A percentile compares a stretch with the other conserved stretches of the same genome.
phyloP scores from a whole-genome alignment of 2,329 filamentous ascomycete genomes.

The Trichoderma sp. region DNA sequence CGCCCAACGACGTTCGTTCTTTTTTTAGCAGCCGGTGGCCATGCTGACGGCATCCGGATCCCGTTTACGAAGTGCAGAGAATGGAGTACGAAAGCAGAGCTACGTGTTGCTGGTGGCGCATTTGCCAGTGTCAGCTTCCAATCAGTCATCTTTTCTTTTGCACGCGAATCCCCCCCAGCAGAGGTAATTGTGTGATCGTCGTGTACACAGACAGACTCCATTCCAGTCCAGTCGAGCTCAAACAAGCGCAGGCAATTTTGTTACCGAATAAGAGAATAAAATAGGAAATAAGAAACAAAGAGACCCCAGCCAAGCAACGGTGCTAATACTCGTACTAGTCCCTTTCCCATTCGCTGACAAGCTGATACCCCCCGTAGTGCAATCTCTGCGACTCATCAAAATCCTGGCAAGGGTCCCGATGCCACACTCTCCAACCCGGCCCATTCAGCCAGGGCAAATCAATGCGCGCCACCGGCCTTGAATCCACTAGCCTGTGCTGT shows the following conservation, averaged over 20 bases:
- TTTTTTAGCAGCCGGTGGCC: conserved; percentile 6
- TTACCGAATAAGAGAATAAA: background rate
- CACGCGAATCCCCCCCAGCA: background rate
- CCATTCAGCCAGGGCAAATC: conserved; percentile 14
- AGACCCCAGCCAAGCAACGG: background rate
- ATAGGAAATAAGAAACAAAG: background rate
- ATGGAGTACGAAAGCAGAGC: background rate
- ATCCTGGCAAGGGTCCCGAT: conserved; percentile 10
- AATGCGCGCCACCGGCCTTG: conserved; percentile 9
- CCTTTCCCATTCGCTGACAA: background rate
- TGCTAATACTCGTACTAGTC: background rate
- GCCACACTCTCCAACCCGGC: background rate
- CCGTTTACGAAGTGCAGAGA: background rate
- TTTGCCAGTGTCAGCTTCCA: conserved; percentile 1
- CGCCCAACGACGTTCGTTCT: conserved; percentile 1
- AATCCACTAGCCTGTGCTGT: conserved; percentile 7
- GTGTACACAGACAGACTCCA: background rate
- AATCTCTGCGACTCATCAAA: conserved; percentile 19
- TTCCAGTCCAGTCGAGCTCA: background rate
- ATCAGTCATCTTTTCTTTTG: background rate
- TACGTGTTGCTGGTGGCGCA: background rate
- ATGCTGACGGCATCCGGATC: conserved; percentile 9
- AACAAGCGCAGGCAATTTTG: conserved; percentile 5
- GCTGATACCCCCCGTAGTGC: conserved; percentile 11
- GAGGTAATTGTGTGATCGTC: background rate